Conservation (phyloP, 345 rosid species). For the Linum tenue region DNA sequence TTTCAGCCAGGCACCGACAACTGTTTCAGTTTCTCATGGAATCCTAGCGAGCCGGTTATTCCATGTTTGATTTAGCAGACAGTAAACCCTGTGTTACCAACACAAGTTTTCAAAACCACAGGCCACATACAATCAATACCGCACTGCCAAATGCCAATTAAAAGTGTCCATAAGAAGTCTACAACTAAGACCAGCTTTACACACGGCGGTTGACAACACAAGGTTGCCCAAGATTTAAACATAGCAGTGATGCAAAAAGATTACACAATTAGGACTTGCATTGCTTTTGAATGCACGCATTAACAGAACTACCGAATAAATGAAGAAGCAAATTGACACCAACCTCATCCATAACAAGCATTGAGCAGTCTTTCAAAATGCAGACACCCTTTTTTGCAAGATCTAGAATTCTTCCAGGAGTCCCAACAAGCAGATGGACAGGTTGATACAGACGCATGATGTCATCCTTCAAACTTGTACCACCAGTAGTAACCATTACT, state of each 20-base stretch:
- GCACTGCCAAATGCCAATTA: too few relatives aligned
- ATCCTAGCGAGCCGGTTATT: neutral
- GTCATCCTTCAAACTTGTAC: conserved; percentile 98
- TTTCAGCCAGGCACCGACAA: too few relatives aligned
- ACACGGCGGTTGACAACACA: neutral
- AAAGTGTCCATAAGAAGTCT: neutral
- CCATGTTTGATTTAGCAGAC: neutral
- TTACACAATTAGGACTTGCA: neutral
- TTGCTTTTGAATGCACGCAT: neutral
- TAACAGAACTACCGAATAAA: neutral
- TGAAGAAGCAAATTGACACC: neutral
- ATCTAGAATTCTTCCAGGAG: conserved; percentile 97
- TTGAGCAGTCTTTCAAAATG: conserved; percentile 81
- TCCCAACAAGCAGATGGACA: conserved; percentile 93
- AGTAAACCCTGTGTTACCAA: too few relatives aligned
- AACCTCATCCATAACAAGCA: conserved; percentile 99
- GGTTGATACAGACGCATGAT: conserved; percentile 98
- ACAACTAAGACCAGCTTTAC: conserved; percentile 1
- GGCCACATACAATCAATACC: neutral
- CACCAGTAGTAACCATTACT: conserved; percentile 99
- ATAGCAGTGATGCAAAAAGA: neutral
- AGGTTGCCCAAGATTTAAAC: neutral
- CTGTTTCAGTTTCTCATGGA: too few relatives aligned
- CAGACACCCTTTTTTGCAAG: conserved; percentile 94
- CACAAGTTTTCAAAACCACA: neutral